Evolutionary conservation across 176 grass and related monocot genomes (phyloP), one percentile per base, ranked within the genome.

Genomic region (Pontederia paniculata): DNA sequence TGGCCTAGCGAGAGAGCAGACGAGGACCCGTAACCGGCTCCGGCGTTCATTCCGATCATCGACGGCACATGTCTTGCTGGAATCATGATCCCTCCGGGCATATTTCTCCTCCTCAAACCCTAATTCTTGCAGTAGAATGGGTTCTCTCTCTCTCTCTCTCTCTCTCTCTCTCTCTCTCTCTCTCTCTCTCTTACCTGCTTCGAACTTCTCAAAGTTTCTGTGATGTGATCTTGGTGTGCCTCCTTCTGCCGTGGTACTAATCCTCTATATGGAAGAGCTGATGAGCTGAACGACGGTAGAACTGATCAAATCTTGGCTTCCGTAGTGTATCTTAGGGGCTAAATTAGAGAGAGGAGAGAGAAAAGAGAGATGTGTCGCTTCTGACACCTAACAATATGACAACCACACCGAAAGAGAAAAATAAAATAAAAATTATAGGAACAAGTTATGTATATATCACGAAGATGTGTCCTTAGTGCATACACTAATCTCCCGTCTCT

Each of bases 11-110:
- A 89, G 23, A 89, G 71, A 3, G 78, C 67, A 50, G 86, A 68
- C 45, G 81, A 81, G 14, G 83, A 80, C 13, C 77, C 75, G 52
- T 70, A 95, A 10, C 68, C 22, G 11, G 53, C 31, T 21, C 66
- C 78, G 51, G 71, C 44, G 75, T 61, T 88, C 54, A 75, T 62
- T 63, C 82, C 73, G 64, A 90, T 79, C 74, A 84, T 84, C 13
- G 83, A 64, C 10, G 77, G 63, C 77, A 83, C 70, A 45, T 84
- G 83, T 64, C 86, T 77, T 21, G 80, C 67, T 9, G 93, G 83
- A 45, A 84, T 78, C 93, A 91, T 98, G 58, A 98, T 72, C 45
- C 93, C 86, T 23, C 72, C 74, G 22, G 86, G 80, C 83, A 90
- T 81, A 68, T 59, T 58, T 67, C 42, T 42, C 46, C 21, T 54